Evolutionary conservation across 2,329 filamentous ascomycete species (phyloP).

Genomic region (Hypoxylon sp.): DNA sequence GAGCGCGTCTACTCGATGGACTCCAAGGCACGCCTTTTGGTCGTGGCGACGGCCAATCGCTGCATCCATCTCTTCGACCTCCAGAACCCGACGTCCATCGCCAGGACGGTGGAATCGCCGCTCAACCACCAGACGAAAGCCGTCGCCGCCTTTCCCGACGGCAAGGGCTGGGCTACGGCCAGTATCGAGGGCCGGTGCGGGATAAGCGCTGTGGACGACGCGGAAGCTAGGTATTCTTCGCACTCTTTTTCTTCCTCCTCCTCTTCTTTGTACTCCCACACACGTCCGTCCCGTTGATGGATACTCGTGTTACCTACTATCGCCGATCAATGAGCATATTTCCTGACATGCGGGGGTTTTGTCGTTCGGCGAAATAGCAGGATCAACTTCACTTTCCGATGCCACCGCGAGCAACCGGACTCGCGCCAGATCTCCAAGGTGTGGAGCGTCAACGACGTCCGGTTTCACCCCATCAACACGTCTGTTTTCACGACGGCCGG

Average conservation of each 20-base stretch:
- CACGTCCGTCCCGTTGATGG: neutral
- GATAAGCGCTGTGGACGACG: conserved; percentile 45
- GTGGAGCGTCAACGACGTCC: conserved; percentile 55
- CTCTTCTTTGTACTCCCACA: no score
- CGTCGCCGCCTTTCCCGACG: conserved; percentile 51
- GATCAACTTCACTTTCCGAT: conserved; percentile 52
- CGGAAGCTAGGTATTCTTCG: conserved; percentile 42
- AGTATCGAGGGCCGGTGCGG: conserved; percentile 54
- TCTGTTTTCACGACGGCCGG: conserved; percentile 54
- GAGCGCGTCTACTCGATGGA: conserved; percentile 64
- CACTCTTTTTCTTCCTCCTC: conserved; percentile 8
- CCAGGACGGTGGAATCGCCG: conserved; percentile 43
- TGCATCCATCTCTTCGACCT: conserved; percentile 55
- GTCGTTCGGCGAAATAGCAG: conserved; percentile 13
- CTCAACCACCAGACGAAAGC: conserved; percentile 52
- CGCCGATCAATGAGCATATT: neutral
- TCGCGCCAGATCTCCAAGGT: conserved; percentile 45
- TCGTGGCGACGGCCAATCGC: conserved; percentile 53
- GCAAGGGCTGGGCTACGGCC: conserved; percentile 51
- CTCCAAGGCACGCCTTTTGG: conserved; percentile 49
- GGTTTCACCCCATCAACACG: conserved; percentile 50
- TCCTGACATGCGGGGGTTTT: conserved; percentile 11
- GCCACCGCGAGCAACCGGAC: conserved; percentile 51
- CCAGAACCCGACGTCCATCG: conserved; percentile 44
- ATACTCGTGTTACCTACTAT: neutral